Evolutionary conservation across 78 protist species (phyloP).

Genomic region (Protostelium mycophagum): DNA sequence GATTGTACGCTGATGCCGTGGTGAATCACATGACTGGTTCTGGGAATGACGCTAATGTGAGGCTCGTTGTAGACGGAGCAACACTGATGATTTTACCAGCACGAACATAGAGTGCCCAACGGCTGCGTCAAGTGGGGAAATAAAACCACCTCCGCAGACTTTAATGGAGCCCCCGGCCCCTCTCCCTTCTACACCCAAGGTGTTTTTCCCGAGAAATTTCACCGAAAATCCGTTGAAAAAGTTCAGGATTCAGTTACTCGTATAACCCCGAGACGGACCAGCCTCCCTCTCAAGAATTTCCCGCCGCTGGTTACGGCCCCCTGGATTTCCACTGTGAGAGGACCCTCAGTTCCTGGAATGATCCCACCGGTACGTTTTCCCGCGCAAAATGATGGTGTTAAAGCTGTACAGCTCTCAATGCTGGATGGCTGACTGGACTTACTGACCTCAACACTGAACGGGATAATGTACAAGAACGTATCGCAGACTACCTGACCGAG

Average conservation of each 20-base stretch:
- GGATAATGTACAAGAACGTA: constrained; percentile 56
- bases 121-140: constrained; percentile 28
- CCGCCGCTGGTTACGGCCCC: constrained; percentile 59
- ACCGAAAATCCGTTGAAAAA: background rate
- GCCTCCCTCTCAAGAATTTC: constrained; percentile 59
- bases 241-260: constrained; percentile 22
- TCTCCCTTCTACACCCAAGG: constrained; percentile 23
- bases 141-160: constrained; percentile 29
- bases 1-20: constrained; percentile 72
- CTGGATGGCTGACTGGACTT: constrained; percentile 70
- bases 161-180: background rate
- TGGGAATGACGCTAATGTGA: constrained; percentile 62
- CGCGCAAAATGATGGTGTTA: background rate
- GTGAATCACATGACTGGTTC: constrained; percentile 74
- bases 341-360: constrained; percentile 65
- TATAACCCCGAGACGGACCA: constrained; percentile 17
- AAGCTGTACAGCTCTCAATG: constrained; percentile 35
- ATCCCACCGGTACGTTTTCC: constrained; percentile 15
- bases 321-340: constrained; percentile 72
- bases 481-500: constrained; percentile 59
- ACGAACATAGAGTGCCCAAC: background rate
- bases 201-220: background rate
- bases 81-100: background rate
- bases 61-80: background rate
- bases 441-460: constrained; percentile 64